Evolutionary conservation across 176 grass and related monocot species (phyloP).

Genomic region (Rhynchospora tenuis): DNA sequence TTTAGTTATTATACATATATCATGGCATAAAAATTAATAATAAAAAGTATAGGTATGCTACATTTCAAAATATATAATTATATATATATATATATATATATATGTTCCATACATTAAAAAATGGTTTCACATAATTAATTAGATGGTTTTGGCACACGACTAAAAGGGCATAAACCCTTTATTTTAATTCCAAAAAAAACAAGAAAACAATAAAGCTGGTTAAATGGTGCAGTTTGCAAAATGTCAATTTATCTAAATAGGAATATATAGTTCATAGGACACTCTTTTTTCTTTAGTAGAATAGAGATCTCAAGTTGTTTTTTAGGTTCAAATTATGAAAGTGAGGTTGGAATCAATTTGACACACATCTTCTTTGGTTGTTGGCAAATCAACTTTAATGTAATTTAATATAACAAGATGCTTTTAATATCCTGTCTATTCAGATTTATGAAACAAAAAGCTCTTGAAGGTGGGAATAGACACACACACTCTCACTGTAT

Average conservation of each 20-base stretch:
- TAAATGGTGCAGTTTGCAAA: neutral
- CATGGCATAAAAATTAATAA: neutral
- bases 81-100: no score
- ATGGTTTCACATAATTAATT: neutral
- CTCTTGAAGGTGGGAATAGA: neutral
- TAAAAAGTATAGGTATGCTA: neutral
- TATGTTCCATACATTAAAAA: neutral
- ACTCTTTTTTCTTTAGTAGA: slow-evolving; percentile 9
- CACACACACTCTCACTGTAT: neutral
- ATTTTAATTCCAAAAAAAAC: neutral
- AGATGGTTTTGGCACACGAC: neutral
- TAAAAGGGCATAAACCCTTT: neutral
- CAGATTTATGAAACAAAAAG: neutral
- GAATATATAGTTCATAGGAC: neutral
- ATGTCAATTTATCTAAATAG: neutral
- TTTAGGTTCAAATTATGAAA: slow-evolving; percentile 3
- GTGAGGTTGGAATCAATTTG: slow-evolving; percentile 15
- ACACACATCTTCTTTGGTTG: slow-evolving; percentile 8
- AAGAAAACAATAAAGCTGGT: neutral
- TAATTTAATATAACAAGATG: slow-evolving; percentile 18
- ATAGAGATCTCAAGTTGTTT: slow-evolving; percentile 1
- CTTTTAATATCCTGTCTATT: slow-evolving; percentile 11
- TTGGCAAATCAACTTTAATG: slow-evolving; percentile 24
- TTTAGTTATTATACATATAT: neutral
- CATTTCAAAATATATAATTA: neutral